Evolutionary conservation across 345 rosid species (phyloP).

Genomic region (Melaleuca quinquenervia): DNA sequence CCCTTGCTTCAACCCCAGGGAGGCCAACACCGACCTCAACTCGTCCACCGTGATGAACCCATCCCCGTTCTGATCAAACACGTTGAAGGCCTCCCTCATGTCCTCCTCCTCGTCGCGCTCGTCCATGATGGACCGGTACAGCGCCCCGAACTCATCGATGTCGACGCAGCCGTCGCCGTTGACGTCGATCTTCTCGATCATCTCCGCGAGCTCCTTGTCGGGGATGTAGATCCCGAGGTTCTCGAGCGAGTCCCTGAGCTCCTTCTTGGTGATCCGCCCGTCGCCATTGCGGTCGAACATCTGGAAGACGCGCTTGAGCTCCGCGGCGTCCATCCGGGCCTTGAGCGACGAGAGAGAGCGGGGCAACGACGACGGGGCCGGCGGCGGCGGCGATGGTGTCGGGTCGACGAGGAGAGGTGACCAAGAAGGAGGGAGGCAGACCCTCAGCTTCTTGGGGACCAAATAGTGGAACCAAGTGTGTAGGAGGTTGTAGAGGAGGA

Average conservation of each 20-base stretch:
- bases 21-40: constrained; percentile 49
- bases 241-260: constrained; percentile 50
- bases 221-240: constrained; percentile 65
- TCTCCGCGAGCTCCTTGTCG: constrained; percentile 36
- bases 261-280: constrained; percentile 54
- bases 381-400: constrained; percentile 3
- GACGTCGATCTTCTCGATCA: constrained; percentile 9
- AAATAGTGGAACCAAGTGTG: constrained; percentile 28
- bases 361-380: neutral
- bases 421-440: constrained; percentile 31
- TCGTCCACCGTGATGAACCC: constrained; percentile 83
- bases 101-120: constrained; percentile 55
- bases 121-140: constrained; percentile 47
- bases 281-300: constrained; percentile 80
- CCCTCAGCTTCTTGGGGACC: constrained; percentile 43
- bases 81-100: constrained; percentile 81
- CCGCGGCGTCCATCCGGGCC: constrained; percentile 34
- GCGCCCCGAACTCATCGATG: constrained; percentile 55
- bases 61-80: constrained; percentile 78
- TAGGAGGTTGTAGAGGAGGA: constrained; percentile 36
- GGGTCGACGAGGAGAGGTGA: neutral
- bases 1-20: constrained; percentile 76
- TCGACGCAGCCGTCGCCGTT: constrained; percentile 23
- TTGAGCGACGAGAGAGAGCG: neutral
- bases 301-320: constrained; percentile 60